phyloP scores from a whole-genome alignment of 495 filamentous ascomycete genomes.

The Aspergillus sparsus region DNA sequence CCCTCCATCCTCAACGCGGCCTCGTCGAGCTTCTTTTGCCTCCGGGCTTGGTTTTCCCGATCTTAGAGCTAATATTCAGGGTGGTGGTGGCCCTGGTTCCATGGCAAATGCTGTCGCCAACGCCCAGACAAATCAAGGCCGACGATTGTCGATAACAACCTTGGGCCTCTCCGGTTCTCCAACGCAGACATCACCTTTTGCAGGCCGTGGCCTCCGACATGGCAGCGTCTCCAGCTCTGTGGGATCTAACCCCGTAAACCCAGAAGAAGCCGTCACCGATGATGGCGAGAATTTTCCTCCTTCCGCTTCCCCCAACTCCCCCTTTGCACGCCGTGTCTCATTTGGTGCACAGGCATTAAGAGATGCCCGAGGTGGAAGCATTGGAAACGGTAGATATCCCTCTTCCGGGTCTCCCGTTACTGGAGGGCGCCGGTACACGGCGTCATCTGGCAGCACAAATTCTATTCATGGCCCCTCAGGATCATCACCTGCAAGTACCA shows the following conservation, averaged over 20 bases:
- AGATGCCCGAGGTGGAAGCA: slow-evolving; percentile 58
- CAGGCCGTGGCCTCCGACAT: slow-evolving; percentile 54
- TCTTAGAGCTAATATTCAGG: slow-evolving; percentile 39
- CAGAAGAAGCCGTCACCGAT: slow-evolving; percentile 85
- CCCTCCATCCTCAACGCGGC: slow-evolving; percentile 40
- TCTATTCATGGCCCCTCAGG: slow-evolving; percentile 25
- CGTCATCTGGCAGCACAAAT: slow-evolving; percentile 28
- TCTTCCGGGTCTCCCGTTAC: slow-evolving; percentile 32
- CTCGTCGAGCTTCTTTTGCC: slow-evolving; percentile 52
- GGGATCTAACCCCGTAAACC: slow-evolving; percentile 69
- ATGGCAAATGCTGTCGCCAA: slow-evolving; percentile 64
- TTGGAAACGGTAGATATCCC: slow-evolving; percentile 49
- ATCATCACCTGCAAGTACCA: slow-evolving; percentile 45
- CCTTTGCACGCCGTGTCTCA: slow-evolving; percentile 84
- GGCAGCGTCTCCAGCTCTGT: slow-evolving; percentile 73
- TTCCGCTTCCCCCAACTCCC: slow-evolving; percentile 60
- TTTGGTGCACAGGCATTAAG: slow-evolving; percentile 86
- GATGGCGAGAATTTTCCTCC: slow-evolving; percentile 62
- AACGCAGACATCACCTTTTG: slow-evolving; percentile 57
- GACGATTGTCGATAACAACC: slow-evolving; percentile 85
- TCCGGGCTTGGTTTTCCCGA: slow-evolving; percentile 49
- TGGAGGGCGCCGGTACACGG: slow-evolving; percentile 25
- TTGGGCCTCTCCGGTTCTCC: slow-evolving; percentile 83
- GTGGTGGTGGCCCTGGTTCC: slow-evolving; percentile 53
- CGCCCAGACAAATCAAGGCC: slow-evolving; percentile 67